Base-by-base conservation (phyloP, 805 yeast species). In the Ascoidea rubescens region DNA sequence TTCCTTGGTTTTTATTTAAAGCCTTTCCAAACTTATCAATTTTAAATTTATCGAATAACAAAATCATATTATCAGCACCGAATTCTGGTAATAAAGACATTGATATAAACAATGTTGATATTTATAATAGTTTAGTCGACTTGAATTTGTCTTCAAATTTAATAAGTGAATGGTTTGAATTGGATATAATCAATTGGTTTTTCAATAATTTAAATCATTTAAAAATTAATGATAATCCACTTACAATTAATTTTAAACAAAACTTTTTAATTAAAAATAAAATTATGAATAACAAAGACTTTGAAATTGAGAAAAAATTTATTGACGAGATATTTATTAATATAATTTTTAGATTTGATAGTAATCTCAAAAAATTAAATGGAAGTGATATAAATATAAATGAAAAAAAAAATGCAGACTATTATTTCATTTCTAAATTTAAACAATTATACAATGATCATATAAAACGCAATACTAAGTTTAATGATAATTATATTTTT, bases 351-450 rank as follows among this genome's bases (percentile, higher is more conserved):
- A 21, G 60, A 63, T 57, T 55, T 30, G 47, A 50, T 10, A 55
- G 53, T 12, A 61, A 61, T 5, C 47, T 83, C 1, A 45, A 48
- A 0, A 66, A 64, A 30, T 64, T 88, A 12, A 80, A 89, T 59
- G 95, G 96, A 0, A 71, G 80, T 0, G 50, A 44, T 0, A 65
- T 87, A 6, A 60, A 67, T 2, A 52, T 48, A 0, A 71, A 65
- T 1, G 84, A 80, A 49, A 69, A 88, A 16, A 57, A 54, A 5
- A 84, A 82, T 56, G 83, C 86, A 0, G 96, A 88, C 62, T 61
- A 85, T 4, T 87, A 75, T 60, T 80, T 84, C 54, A 67, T 84
- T 32, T 71, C 80, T 5, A 71, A 71, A 55, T 77, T 84, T 0
- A 60, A 59, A n/a, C 54, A 53, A 5, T 21, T 21, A 21, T 14